Evolutionary conservation across 2,329 filamentous ascomycete genomes (phyloP).

Genomic region (Aspergillus pseudoviridinutans): DNA sequence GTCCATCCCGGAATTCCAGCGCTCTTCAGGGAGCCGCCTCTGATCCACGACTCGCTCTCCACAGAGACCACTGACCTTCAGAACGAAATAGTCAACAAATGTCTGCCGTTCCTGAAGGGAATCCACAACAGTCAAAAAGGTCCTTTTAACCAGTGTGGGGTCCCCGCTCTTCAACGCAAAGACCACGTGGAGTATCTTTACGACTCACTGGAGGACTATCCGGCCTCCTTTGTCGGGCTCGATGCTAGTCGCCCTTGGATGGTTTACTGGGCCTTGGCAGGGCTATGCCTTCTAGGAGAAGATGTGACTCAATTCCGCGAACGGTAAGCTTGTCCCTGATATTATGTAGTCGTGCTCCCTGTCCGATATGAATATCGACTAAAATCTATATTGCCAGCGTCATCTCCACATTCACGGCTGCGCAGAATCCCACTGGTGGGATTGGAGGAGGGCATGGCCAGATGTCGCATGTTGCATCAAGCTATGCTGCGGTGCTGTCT

Average conservation of each 20-base stretch:
- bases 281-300: slow-evolving; percentile 70
- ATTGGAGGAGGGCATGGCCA: slow-evolving; percentile 95
- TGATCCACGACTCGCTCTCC: slow-evolving; percentile 60
- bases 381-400: slow-evolving; percentile 43
- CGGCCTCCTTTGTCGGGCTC: slow-evolving; percentile 65
- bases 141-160: slow-evolving; percentile 64
- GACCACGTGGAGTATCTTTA: slow-evolving; percentile 50
- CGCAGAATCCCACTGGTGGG: slow-evolving; percentile 79
- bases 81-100: slow-evolving; percentile 63
- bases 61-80: slow-evolving; percentile 68
- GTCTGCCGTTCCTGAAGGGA: slow-evolving; percentile 62
- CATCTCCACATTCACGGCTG: slow-evolving; percentile 68
- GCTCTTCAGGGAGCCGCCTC: slow-evolving; percentile 48
- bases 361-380: slow-evolving; percentile 3
- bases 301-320: slow-evolving; percentile 64
- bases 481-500: slow-evolving; percentile 78
- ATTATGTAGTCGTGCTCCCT: slow-evolving; percentile 2
- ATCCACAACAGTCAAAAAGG: slow-evolving; percentile 46
- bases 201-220: slow-evolving; percentile 55
- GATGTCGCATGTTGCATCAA: slow-evolving; percentile 79
- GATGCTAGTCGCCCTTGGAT: slow-evolving; percentile 93
- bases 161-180: slow-evolving; percentile 68
- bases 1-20: slow-evolving; percentile 30
- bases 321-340: slow-evolving; percentile 40
- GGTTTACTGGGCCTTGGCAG: slow-evolving; percentile 85